A percentile compares a stretch with the other conserved stretches of the same genome.
phyloP scores from a whole-genome alignment of 2,329 filamentous ascomycete species.

The Colletotrichum sp. region DNA sequence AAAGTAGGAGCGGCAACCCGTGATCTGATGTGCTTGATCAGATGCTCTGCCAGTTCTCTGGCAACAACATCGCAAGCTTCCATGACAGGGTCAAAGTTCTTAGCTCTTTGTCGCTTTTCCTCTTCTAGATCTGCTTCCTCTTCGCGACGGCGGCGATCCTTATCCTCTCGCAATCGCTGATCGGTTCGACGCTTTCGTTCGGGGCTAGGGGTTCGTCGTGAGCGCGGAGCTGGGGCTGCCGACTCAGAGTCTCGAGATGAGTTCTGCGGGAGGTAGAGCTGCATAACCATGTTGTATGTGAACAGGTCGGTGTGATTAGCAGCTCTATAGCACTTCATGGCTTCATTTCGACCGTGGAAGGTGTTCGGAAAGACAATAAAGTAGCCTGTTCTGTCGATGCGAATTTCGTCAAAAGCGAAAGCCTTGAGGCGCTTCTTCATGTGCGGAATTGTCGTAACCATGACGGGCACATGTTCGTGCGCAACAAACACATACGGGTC shows the following conservation, averaged over 20 bases:
- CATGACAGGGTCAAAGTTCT: conserved; percentile 86
- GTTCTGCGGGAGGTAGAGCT: conserved; percentile 57
- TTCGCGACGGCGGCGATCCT: conserved; percentile 69
- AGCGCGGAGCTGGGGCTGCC: conserved; percentile 25
- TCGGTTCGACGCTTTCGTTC: conserved; percentile 42
- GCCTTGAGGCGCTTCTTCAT: conserved; percentile 88
- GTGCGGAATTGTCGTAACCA: conserved; percentile 85
- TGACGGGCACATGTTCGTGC: conserved; percentile 84
- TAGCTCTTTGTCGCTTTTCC: conserved; percentile 86
- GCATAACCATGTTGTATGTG: conserved; percentile 91
- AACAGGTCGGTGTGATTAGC: conserved; percentile 87
- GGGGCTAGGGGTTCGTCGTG: conserved; percentile 39
- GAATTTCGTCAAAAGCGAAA: conserved; percentile 81
- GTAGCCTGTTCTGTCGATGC: conserved; percentile 85
- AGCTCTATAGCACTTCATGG: conserved; percentile 77
- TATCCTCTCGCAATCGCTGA: conserved; percentile 66
- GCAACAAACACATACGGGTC: conserved; percentile 92
- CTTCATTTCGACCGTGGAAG: conserved; percentile 76
- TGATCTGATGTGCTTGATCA: conserved; percentile 87
- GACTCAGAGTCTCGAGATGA: conserved; percentile 13
- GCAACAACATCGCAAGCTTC: conserved; percentile 83
- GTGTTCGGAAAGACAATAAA: conserved; percentile 90
- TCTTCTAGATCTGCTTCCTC: conserved; percentile 85
- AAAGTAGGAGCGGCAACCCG: conserved; percentile 84
- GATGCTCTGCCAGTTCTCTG: conserved; percentile 82